These are phyloP conservation scores for Chalciporus piperatus DNA, from an alignment of 768 basidiomycete species.

Conservation along the genomic window DNA sequence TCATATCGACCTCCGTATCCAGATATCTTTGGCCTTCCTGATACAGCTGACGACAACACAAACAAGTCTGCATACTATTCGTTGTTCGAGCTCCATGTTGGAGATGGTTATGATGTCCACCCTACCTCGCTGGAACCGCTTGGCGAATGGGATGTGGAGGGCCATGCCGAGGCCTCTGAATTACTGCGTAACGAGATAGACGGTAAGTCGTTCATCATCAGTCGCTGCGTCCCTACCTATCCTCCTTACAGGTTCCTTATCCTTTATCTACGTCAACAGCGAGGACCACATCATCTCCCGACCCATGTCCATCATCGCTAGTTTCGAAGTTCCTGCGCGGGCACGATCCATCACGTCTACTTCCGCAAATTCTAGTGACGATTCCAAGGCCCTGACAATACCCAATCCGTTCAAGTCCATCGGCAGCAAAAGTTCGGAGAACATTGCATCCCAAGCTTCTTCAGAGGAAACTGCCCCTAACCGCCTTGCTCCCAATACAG, in stretches of 20 bases:
- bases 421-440: conserved; percentile 48
- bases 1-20: conserved; percentile 24
- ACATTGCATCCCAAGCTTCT: conserved; percentile 27
- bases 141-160: conserved; percentile 55
- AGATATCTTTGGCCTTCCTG: conserved; percentile 20
- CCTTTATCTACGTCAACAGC: conserved; percentile 38
- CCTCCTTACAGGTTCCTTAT: conserved; percentile 20
- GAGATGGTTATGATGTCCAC: conserved; percentile 15
- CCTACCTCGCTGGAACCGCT: conserved; percentile 40
- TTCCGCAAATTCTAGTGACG: conserved; percentile 21
- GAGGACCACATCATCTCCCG: conserved; percentile 46
- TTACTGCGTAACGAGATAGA: conserved; percentile 44
- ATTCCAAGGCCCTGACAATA: conserved; percentile 39
- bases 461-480: conserved; percentile 21
- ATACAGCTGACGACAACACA: conserved; percentile 10
- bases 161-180: conserved; percentile 43
- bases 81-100: conserved; percentile 26
- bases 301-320: conserved; percentile 34
- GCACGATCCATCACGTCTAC: conserved; percentile 17
- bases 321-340: conserved; percentile 12
- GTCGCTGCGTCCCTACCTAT: conserved; percentile 8
- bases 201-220: conserved; percentile 35
- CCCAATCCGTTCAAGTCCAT: conserved; percentile 64
- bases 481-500: conserved; percentile 24
- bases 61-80: conserved; percentile 14